These are phyloP conservation scores for Raffaelea arxii DNA, from an alignment of 2,329 filamentous ascomycete species.

Conservation along the genomic window DNA sequence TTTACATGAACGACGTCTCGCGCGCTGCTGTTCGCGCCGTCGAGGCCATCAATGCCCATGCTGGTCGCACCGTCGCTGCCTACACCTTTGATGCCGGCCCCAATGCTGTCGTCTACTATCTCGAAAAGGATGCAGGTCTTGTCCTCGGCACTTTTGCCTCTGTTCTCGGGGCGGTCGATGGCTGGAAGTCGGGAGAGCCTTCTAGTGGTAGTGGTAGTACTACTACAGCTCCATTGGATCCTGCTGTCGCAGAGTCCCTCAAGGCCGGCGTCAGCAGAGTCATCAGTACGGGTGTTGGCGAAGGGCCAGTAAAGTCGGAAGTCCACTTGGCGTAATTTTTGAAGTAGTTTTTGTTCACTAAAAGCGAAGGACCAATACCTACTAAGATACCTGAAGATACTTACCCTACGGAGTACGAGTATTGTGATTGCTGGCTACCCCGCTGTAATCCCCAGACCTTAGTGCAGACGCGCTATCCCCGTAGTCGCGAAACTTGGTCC, in stretches of 20 bases:
- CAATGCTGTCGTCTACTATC: constrained; percentile 94
- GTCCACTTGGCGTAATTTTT: constrained; percentile 68
- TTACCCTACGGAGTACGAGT: too few species aligned
- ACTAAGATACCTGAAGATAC: too few species aligned
- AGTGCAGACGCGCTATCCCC: too few species aligned
- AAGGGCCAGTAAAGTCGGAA: constrained; percentile 74
- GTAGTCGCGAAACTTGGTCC: too few species aligned
- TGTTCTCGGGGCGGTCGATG: constrained; percentile 52
- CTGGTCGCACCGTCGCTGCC: constrained; percentile 72
- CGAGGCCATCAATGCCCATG: constrained; percentile 75
- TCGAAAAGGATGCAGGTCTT: constrained; percentile 62
- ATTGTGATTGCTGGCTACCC: too few species aligned
- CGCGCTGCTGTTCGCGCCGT: constrained; percentile 80
- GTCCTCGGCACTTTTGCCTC: constrained; percentile 73
- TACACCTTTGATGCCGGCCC: constrained; percentile 98
- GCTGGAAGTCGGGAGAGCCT: constrained; percentile 56
- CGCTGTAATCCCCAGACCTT: too few species aligned
- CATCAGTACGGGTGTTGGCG: constrained; percentile 84
- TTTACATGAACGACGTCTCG: constrained; percentile 95
- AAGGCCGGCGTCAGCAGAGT: constrained; percentile 77
- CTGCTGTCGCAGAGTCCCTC: constrained; percentile 54
- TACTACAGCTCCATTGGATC: constrained; percentile 50
- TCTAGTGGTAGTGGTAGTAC: constrained; percentile 41
- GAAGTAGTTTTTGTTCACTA: too few species aligned
- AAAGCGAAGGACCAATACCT: too few species aligned